phyloP scores from a whole-genome alignment of 192 early-diverging fungal genomes.

The Pilaira anomala region DNA sequence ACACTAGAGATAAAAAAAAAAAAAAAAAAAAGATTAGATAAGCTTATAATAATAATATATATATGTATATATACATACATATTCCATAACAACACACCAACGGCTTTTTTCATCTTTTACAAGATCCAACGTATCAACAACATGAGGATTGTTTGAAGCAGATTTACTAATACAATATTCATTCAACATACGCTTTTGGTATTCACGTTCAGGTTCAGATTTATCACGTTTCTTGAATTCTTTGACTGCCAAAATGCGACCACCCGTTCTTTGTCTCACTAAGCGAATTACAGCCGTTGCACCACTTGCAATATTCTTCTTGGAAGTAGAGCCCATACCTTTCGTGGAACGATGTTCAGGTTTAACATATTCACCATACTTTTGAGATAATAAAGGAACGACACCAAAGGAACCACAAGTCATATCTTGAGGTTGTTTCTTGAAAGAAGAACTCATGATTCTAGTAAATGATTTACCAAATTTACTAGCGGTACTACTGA shows the following conservation, averaged over 20 bases:
- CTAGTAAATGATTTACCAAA: conserved; percentile 6
- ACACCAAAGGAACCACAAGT: not conserved
- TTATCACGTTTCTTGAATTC: conserved; percentile 84
- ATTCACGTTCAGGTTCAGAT: conserved; percentile 90
- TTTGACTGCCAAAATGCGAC: conserved; percentile 87
- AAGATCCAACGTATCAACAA: conserved; percentile 92
- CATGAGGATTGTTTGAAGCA: conserved; percentile 84
- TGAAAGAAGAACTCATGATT: conserved; percentile 1
- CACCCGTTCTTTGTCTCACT: conserved; percentile 69
- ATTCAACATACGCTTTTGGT: conserved; percentile 90
- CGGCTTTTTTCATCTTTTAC: conserved; percentile 87
- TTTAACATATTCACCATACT: conserved; percentile 28
- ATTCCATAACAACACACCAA: conserved; percentile 81
- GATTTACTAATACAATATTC: conserved; percentile 97
- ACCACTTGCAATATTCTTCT: conserved; percentile 73
- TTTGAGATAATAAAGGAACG: conserved; percentile 14
- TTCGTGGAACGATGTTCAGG: conserved; percentile 11
- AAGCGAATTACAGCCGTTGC: conserved; percentile 89
- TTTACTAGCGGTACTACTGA: conserved; percentile 1
- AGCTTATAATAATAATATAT: not conserved
- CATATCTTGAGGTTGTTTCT: not conserved
- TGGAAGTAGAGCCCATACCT: conserved; percentile 13
- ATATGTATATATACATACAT: too few relatives aligned
- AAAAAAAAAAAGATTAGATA: conserved; percentile 17
- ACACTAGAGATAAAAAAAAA: conserved; percentile 57